These are phyloP conservation scores for Eucalyptus cloeziana DNA, from an alignment of 345 rosid genomes.

Conservation along the genomic window DNA sequence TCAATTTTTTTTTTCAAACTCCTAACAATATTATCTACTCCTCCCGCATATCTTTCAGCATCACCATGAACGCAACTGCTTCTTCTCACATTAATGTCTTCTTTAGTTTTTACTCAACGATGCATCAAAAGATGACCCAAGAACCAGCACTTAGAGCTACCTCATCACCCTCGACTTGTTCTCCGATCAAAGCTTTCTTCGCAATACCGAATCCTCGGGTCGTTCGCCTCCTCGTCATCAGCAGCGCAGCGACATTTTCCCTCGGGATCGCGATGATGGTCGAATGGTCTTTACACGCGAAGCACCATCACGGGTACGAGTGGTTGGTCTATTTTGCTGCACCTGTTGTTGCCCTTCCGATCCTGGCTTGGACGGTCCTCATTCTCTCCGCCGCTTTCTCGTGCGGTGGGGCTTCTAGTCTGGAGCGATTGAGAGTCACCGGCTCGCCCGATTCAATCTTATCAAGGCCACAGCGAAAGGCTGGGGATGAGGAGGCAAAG, in stretches of 20 bases:
- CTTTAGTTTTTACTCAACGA: background rate
- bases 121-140: background rate
- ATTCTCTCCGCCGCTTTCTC: background rate
- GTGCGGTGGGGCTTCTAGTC: background rate
- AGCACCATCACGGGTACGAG: background rate
- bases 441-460: background rate
- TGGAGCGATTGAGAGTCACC: background rate
- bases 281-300: background rate
- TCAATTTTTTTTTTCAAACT: background rate
- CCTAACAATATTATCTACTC: background rate
- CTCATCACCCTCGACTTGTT: background rate
- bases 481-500: fast-evolving
- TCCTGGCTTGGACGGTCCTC: background rate
- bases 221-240: background rate
- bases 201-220: background rate
- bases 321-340: background rate
- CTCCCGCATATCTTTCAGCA: background rate
- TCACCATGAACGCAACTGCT: background rate
- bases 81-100: background rate
- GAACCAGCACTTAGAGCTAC: background rate
- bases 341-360: background rate
- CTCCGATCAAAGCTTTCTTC: background rate
- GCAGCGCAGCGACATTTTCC: background rate
- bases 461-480: background rate
- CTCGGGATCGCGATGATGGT: background rate